Conservation (phyloP, 495 filamentous ascomycete species). For the Aspergillus olivimuriae region DNA sequence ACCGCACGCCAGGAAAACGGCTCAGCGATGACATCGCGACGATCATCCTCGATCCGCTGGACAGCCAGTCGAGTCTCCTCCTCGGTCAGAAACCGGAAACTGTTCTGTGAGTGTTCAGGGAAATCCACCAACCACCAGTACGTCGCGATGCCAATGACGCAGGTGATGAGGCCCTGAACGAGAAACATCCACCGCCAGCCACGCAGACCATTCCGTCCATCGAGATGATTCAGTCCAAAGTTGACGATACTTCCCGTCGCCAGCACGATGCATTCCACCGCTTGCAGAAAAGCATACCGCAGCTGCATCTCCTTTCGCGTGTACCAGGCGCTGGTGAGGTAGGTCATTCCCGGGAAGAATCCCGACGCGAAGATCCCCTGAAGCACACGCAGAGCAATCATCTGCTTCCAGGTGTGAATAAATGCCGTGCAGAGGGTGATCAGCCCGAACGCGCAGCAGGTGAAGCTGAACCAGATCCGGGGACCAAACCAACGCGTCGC, state of each 20-base stretch:
- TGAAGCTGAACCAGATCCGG: conserved; percentile 59
- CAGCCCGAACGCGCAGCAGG: conserved; percentile 63
- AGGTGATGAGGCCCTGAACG: conserved; percentile 61
- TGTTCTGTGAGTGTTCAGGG: conserved; percentile 57
- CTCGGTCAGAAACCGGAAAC: conserved; percentile 56
- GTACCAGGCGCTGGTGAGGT: conserved; percentile 71
- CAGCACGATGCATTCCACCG: conserved; percentile 58
- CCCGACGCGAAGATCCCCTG: conserved; percentile 63
- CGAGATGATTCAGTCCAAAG: conserved; percentile 59
- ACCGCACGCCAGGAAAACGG: conserved; percentile 55
- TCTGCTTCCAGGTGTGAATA: conserved; percentile 58
- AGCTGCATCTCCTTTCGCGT: conserved; percentile 66
- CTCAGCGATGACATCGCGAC: conserved; percentile 58
- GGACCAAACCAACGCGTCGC: conserved; percentile 64
- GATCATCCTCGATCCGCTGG: conserved; percentile 53
- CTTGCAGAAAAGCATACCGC: conserved; percentile 68
- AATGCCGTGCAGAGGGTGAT: conserved; percentile 71
- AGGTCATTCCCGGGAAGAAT: conserved; percentile 65
- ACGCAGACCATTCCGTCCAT: conserved; percentile 52
- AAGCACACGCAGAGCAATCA: conserved; percentile 66
- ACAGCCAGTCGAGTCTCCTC: conserved; percentile 52
- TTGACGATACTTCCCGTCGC: conserved; percentile 70
- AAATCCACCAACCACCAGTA: conserved; percentile 82
- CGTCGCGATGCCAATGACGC: conserved; percentile 57
- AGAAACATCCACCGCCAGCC: conserved; percentile 79